Base-by-base conservation (phyloP, 2,329 filamentous ascomycete species). In the Talaromyces pinophilus region DNA sequence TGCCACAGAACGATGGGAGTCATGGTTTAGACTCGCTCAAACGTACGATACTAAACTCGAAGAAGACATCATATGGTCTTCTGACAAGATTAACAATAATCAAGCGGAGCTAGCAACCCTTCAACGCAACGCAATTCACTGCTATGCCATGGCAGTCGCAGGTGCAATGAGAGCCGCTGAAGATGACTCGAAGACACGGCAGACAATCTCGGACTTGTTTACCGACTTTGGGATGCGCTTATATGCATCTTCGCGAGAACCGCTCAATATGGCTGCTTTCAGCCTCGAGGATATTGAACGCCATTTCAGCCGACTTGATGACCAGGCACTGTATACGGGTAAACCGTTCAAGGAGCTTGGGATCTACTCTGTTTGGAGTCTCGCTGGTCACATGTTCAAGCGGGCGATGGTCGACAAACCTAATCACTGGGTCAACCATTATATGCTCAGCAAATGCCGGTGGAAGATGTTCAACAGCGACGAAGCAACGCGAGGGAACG, bases 61-160 rank as follows among this genome's bases (percentile, higher is more conserved):
- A 69, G 93, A 97, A 76, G 87, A 89, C 6, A 91, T 96, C 5
- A 86, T 93, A 5, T 96, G 93, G 93, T 91, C 90, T 22, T 91
- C 92, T 0, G 92, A 96, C 71, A 96, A 96, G 78, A 89, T 96
- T 79, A 96, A 96, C 78, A 94, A 91, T 75, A 90, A 90, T 72
- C 88, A 90, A 64, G 81, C 82, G 3, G 92, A 96, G 66, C 79
- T 96, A 54, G 85, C 92, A 28, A 88, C 87, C 62, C 86, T 91
- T 68, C 92, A 97, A 76, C 87, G 92, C 38, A 88, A 87, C 72
- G 89, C 92, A 0, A 93, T 96, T 55, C 92, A 96, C 76, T 94
- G 92, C 75, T 92, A 91, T 71, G 81, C 85, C 2, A 90, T 91
- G 87, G 88, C 90, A 7, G 81, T 89, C 48, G 86, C 88, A 19